phyloP scores from a whole-genome alignment of 768 basidiomycete genomes.

The Daedalea quercina region DNA sequence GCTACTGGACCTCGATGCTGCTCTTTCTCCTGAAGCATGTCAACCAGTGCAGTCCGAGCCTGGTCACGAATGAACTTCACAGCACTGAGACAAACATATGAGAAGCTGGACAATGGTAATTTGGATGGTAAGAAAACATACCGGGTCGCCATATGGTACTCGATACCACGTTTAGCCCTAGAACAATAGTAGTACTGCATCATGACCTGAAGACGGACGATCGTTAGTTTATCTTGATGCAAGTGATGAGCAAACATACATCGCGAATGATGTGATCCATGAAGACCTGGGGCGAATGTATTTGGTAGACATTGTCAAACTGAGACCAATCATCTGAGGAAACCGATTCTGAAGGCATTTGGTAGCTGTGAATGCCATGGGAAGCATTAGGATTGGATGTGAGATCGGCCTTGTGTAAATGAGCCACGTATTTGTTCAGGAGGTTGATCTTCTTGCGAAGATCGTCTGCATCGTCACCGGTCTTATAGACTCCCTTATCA shows the following conservation, averaged over 20 bases:
- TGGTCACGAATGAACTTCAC: conserved; percentile 87
- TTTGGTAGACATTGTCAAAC: conserved; percentile 88
- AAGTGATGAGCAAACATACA: conserved; percentile 35
- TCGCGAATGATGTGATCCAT: conserved; percentile 74
- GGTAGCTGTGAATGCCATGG: conserved; percentile 41
- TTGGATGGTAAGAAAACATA: conserved; percentile 19
- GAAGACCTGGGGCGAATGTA: conserved; percentile 79
- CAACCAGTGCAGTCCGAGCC: conserved; percentile 42
- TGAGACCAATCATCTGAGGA: conserved; percentile 67
- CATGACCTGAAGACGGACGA: conserved; percentile 49
- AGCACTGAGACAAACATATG: conserved; percentile 38
- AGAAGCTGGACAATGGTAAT: too few species aligned
- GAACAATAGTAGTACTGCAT: conserved; percentile 86
- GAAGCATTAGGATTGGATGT: conserved; percentile 24
- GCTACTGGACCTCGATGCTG: conserved; percentile 27
- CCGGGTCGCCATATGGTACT: conserved; percentile 87
- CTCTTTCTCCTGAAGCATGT: conserved; percentile 17
- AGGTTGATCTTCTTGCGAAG: conserved; percentile 49
- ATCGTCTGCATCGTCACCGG: conserved; percentile 5
- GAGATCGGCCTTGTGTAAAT: conserved; percentile 42
- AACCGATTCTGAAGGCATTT: conserved; percentile 62
- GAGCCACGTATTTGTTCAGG: conserved; percentile 53
- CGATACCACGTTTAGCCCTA: conserved; percentile 65
- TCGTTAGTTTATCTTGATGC: background rate
- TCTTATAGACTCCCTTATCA: background rate